phyloP scores from a whole-genome alignment of 1,139 yeast species.

The Meyerozyma elateridarum region DNA sequence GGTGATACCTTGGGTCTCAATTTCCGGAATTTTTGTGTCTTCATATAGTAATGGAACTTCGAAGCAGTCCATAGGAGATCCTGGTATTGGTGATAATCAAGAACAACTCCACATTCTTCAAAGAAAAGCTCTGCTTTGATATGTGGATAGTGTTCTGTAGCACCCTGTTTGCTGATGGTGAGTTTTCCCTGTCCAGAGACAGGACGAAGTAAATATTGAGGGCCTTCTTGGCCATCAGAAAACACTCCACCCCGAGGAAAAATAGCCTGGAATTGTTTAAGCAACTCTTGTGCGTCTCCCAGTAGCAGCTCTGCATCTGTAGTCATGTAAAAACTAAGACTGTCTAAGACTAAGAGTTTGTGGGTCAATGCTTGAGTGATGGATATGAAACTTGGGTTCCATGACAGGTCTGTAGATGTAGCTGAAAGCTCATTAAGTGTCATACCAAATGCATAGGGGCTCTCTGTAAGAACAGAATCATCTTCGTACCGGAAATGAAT shows the following conservation, averaged over 20 bases:
- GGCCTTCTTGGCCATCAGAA: slow-evolving; percentile 20
- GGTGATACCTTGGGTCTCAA: slow-evolving; percentile 61
- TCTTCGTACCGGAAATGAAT: slow-evolving; percentile 94
- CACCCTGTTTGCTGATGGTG: slow-evolving; percentile 72
- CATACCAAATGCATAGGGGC: slow-evolving; percentile 79
- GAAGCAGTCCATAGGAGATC: slow-evolving; percentile 81
- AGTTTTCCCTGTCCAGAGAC: slow-evolving; percentile 86
- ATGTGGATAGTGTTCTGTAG: slow-evolving; percentile 68
- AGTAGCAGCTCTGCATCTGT: slow-evolving; percentile 55
- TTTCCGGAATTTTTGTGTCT: slow-evolving; percentile 70
- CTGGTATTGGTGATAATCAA: slow-evolving; percentile 81
- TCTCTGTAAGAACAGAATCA: slow-evolving; percentile 55
- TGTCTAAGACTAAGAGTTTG: slow-evolving; percentile 71
- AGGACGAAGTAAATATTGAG: slow-evolving; percentile 76
- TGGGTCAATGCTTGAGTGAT: slow-evolving; percentile 65
- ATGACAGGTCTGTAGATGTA: slow-evolving; percentile 76
- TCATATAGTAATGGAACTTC: slow-evolving; percentile 71
- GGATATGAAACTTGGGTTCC: slow-evolving; percentile 85
- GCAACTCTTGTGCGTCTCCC: slow-evolving; percentile 38
- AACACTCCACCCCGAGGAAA: slow-evolving; percentile 17
- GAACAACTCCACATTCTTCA: slow-evolving; percentile 79
- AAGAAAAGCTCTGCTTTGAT: slow-evolving; percentile 72
- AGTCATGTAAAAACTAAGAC: slow-evolving; percentile 82
- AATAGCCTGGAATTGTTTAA: slow-evolving; percentile 33
- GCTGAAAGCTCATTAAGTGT: slow-evolving; percentile 87